Evolutionary conservation across 495 filamentous ascomycete species (phyloP), one percentile per base, ranked within the genome.

Genomic region (Xylaria telfairii): DNA sequence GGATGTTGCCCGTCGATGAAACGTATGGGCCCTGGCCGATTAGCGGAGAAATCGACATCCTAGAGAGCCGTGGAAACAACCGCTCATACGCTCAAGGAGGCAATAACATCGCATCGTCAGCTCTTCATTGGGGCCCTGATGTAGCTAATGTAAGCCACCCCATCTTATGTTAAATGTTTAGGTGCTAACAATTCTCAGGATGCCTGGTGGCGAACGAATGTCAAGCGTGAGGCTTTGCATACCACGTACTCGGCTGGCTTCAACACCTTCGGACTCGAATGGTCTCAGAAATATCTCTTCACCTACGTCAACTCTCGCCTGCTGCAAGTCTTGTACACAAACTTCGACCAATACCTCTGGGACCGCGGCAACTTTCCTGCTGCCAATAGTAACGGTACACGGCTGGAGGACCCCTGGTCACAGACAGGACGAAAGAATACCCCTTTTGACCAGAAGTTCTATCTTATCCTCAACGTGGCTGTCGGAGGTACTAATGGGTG

Each of bases 21-120:
- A 89, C 83, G 5, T 96, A 95, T 78, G 93, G 93, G 3, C 73
- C 85, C 12, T 96, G 93, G 93, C 93, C 93, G 0, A 78, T 79
- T 34, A 93, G 91, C 46, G 93, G 93, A n/a, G 93, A 96, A 79
- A 96, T 96, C 69, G 93, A 96, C 79, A 91, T 96, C 68, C 81
- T 86, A 63, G 93, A 96, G 80, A 87, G 86, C 63, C 90, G 93
- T 47, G 93, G 93, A 56, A 96, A 96, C 82, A 91, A 93, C 76
- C 88, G 89, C 75, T 88, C 87, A 24, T 91, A 94, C 77, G 77
- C 77, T 2, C 88, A 92, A 72, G 93, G 93, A 54, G 93, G 93
- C 67, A 92, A 93, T 83, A 90, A 96, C 79, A 92, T 93, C 75
- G 84, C 92, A 24, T 92, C 90, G n/a, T 93, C 91, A 17, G 85